Conservation (phyloP, 75 land plant genomes). For the Cupressus sempervirens region DNA sequence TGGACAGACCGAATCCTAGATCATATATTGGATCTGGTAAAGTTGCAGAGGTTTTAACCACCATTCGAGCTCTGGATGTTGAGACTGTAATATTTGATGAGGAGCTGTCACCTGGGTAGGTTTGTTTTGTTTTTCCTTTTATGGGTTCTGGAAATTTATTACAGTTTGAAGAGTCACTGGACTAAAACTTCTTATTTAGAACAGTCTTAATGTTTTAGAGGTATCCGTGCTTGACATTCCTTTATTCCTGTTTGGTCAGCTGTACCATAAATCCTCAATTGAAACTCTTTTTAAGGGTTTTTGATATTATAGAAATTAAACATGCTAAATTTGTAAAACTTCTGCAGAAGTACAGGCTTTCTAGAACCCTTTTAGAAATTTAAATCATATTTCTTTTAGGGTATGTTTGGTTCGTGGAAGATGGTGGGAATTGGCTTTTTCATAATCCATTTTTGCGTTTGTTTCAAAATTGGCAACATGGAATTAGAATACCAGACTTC, state of each 20-base stretch:
- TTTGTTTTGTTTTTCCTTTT: background rate
- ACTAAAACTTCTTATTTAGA: background rate
- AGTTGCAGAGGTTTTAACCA: slow-evolving; percentile 78
- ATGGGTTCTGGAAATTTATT: background rate
- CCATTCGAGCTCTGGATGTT: slow-evolving; percentile 73
- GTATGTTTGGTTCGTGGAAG: too few relatives aligned
- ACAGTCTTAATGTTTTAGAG: background rate
- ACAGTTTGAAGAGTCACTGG: background rate
- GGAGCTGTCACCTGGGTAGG: slow-evolving; percentile 92
- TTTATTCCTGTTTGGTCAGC: background rate
- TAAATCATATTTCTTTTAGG: background rate
- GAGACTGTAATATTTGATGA: slow-evolving; percentile 98
- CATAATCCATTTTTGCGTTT: too few relatives aligned
- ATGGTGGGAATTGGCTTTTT: too few relatives aligned
- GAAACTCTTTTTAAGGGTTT: background rate
- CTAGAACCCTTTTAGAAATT: background rate
- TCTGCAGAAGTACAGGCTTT: background rate
- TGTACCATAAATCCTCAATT: background rate
- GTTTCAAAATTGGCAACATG: too few relatives aligned
- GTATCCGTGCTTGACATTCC: background rate
- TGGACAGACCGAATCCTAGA: slow-evolving; percentile 78
- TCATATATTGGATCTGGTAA: slow-evolving; percentile 95
- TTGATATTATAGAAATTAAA: background rate
- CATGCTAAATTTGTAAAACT: background rate
- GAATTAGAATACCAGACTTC: too few relatives aligned